Base-by-base conservation (phyloP, 2,329 filamentous ascomycete genomes). In the Alternaria sp. region DNA sequence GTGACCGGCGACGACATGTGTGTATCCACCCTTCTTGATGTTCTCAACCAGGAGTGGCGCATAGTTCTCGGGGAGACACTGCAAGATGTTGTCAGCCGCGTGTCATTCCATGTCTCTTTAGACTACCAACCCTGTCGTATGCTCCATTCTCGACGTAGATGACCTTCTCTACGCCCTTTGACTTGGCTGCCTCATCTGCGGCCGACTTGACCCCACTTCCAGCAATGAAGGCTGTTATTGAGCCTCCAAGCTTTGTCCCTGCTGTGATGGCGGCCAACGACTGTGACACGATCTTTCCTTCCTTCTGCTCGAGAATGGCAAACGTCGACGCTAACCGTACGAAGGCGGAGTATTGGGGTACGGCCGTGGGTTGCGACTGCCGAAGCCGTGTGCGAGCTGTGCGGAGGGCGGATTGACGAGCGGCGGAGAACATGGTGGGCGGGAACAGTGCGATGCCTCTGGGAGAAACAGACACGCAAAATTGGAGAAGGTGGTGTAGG, bases 31-130 rank as follows among this genome's bases (percentile, higher is more conserved):
- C 79, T 96, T 96, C 84, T 97, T 97, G 82, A 98, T 95, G 82
- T 98, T 99, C 81, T 98, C 95, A 55, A 94, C 92, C 44, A 99
- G 86, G 50, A 99, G 85, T 60, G 94, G 92, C n/a, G 95, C 96
- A 78, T 88, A 98, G 85, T 93, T 97, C 84, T 99, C 96, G 56
- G 96, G 90, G 2, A 99, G 87, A 54, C 94, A 93, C 92, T 78
- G 37, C 10, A 44, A 18, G 18, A 26, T 55, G 54, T 64, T 54
- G 66, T 71, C 50, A 71, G 47, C 12, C 20, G 14, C n/a, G 26
- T 25, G 23, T 9, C 21, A 5, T 4, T 3, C 11, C 11, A 23
- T 18, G 2, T 6, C 26, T 15, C 46, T 26, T 30, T 25, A 6
- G 49, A 51, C 21, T 33, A 8, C 70, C 63, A 75, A 94, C 93